Evolutionary conservation across 768 basidiomycete genomes (phyloP).

Genomic region (Mycena olivaceomarginata): DNA sequence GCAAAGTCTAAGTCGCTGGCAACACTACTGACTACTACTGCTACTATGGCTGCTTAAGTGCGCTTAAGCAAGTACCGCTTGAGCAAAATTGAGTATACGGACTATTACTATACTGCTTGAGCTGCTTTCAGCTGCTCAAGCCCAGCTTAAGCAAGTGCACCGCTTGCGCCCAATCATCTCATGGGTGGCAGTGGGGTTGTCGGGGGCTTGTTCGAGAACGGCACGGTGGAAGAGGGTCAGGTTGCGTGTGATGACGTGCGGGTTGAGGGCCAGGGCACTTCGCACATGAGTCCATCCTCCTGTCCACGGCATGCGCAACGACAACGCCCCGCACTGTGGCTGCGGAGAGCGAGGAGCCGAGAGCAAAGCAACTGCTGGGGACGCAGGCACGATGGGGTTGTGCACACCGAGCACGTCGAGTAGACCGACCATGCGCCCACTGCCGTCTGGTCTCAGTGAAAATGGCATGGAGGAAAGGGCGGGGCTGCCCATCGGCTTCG

Average conservation of each 20-base stretch:
- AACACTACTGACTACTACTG: no score
- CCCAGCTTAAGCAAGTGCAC: no score
- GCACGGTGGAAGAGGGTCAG: conserved; percentile 77
- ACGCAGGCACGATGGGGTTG: conserved; percentile 30
- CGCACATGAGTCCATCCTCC: conserved; percentile 80
- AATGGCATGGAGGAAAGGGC: conserved; percentile 70
- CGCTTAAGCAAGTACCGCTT: no score
- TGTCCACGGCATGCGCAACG: conserved; percentile 66
- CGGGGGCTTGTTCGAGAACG: conserved; percentile 67
- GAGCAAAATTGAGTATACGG: no score
- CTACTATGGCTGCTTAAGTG: no score
- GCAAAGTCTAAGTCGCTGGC: no score
- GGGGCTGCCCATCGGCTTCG: no score
- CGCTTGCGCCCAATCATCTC: no score
- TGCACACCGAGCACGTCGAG: conserved; percentile 64
- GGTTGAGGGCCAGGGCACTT: conserved; percentile 77
- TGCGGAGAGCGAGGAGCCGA: conserved; percentile 47
- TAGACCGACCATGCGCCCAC: conserved; percentile 60
- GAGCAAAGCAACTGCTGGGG: conserved; percentile 43
- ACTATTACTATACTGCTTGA: no score
- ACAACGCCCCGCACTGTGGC: conserved; percentile 24
- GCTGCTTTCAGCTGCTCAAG: no score
- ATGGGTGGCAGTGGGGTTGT: conserved; percentile 71
- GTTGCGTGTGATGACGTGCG: conserved; percentile 76
- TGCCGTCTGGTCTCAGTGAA: conserved; percentile 71